Conservation (phyloP, 108 stramenopile species). For the Pseudonitzschia multiseries region DNA sequence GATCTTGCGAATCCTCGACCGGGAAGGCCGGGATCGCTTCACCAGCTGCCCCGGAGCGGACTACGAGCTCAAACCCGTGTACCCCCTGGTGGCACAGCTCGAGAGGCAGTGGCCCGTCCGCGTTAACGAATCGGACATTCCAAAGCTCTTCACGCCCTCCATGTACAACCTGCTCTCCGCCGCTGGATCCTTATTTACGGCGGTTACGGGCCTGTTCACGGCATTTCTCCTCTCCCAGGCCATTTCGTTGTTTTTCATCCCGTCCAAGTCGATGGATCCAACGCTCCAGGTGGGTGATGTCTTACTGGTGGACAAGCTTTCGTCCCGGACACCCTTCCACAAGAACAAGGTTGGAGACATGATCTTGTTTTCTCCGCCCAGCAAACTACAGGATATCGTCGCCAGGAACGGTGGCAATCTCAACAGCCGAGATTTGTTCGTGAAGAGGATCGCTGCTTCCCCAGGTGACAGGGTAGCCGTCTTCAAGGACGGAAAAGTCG, state of each 20-base stretch:
- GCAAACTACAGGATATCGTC: constrained; percentile 41
- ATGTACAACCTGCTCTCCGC: constrained; percentile 63
- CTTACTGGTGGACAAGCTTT: constrained; percentile 62
- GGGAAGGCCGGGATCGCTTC: constrained; percentile 38
- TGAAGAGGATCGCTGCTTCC: constrained; percentile 63
- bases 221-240: constrained; percentile 51
- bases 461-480: constrained; percentile 57
- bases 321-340: constrained; percentile 31
- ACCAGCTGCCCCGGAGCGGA: constrained; percentile 40
- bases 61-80: constrained; percentile 60
- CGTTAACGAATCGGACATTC: constrained; percentile 52
- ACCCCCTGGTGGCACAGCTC: constrained; percentile 58
- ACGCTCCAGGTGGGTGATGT: constrained; percentile 58
- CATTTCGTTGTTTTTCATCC: constrained; percentile 58
- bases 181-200: constrained; percentile 46
- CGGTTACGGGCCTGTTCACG: constrained; percentile 41
- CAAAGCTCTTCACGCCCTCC: constrained; percentile 53
- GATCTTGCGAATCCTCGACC: constrained; percentile 39
- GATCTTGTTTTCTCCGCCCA: constrained; percentile 56
- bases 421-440: constrained; percentile 52
- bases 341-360: constrained; percentile 41
- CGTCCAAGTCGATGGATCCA: constrained; percentile 64
- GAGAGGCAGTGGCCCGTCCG: constrained; percentile 66
- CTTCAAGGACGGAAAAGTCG: constrained; percentile 34
- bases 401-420: constrained; percentile 40